Base-by-base conservation (phyloP, 257 asterid species). In the Fraxinus pennsylvanica region DNA sequence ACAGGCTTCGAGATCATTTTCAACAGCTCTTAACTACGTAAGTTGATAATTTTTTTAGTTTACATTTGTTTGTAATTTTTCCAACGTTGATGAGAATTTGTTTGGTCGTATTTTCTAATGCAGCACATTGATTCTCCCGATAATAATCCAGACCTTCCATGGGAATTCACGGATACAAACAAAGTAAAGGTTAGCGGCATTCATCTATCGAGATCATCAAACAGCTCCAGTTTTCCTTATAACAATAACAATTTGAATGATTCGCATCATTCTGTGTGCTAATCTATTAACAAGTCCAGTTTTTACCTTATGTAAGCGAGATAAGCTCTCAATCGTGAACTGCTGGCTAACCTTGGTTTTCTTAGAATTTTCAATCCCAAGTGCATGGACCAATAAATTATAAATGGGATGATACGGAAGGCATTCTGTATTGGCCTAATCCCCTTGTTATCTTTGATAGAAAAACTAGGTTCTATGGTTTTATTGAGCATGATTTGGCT, bases 91-190 rank as follows among this genome's bases (percentile, higher is more conserved):
- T 57, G 25, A 68, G 39, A 61, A 47, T 63, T 68, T 50, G 66
- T 30, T 7, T 41, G 4, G 73, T 47, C 67, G 9, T 74, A 36
- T 38, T 30, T 52, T 73, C 14, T 35, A 63, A 76, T 82, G 90
- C 86, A 94, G 98, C 98, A 94, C 78, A 76, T 94, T 81, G 93
- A 94, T 81, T 27, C 91, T 63, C 93, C 98, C 71, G 97, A 92
- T 79, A 94, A 94, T 81, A 94, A 89, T 4, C 92, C 96, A 6
- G 91, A 87, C 81, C 84, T 91, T 76, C 94, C 94, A 12, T 94
- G 98, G 98, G 91, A 91, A 84, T 94, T 94, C 89, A 77, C 82
- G 5, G 92, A 77, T 27, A 72, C 86, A 43, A 94, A 94, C 89
- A 87, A 89, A 74, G 79, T 79, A 45, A 92, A 91, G 97, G 98